These are phyloP conservation scores for Sordariomycetes sp. DNA, from an alignment of 2,329 filamentous ascomycete species.

Conservation along the genomic window DNA sequence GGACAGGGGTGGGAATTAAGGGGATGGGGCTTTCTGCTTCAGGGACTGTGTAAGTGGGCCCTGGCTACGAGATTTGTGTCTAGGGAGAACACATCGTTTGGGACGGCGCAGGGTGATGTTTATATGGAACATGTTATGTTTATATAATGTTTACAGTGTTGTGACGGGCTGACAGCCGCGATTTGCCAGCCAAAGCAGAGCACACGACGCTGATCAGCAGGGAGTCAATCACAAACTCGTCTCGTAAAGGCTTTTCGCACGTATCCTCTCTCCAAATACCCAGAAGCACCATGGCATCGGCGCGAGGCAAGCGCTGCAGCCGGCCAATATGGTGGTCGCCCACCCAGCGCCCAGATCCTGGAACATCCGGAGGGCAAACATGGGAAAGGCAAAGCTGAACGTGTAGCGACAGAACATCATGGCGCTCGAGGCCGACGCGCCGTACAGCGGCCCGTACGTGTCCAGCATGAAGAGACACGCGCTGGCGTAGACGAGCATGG, in stretches of 20 bases:
- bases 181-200: no score
- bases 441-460: conserved; percentile 16
- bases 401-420: conserved; percentile 32
- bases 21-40: no score
- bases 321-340: conserved; percentile 32
- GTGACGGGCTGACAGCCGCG: no score
- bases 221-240: no score
- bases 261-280: conserved; percentile 12
- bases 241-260: conserved; percentile 14
- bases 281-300: conserved; percentile 24
- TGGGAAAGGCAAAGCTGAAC: conserved; percentile 49
- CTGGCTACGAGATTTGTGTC: no score
- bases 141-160: no score
- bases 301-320: conserved; percentile 24
- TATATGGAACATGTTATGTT: no score
- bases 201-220: no score
- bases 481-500: conserved; percentile 16
- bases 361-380: conserved; percentile 26
- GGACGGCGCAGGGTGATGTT: no score
- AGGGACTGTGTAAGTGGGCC: no score
- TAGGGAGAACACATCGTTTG: no score
- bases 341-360: conserved; percentile 28
- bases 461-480: conserved; percentile 18
- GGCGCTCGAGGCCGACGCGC: conserved; percentile 15
- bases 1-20: no score